Percentiles rank a stretch among this genome's conserved stretches.
Conservation (phyloP, 2,329 filamentous ascomycete genomes). For the Allantophomopsis cytisporea region DNA sequence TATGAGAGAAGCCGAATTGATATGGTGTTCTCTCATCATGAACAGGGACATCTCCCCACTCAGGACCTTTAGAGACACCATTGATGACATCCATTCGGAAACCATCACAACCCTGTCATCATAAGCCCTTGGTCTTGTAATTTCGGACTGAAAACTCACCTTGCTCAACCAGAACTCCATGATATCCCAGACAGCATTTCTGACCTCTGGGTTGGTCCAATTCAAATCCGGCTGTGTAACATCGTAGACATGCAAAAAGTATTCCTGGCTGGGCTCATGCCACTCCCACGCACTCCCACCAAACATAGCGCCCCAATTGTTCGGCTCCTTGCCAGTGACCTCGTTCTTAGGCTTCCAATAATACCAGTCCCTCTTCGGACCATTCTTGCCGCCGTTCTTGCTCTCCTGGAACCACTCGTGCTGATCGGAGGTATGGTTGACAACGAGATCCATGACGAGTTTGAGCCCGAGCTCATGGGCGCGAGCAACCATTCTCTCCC, state of each 20-base stretch:
- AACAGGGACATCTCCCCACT: constrained; percentile 43
- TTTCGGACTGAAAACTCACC: constrained; percentile 15
- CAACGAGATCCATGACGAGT: constrained; percentile 61
- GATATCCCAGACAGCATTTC: constrained; percentile 55
- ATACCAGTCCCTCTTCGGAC: constrained; percentile 46
- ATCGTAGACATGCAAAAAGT: constrained; percentile 66
- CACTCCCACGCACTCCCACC: constrained; percentile 53
- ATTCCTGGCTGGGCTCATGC: constrained; percentile 59
- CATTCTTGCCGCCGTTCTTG: constrained; percentile 27
- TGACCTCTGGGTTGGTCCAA: constrained; percentile 59
- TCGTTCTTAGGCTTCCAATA: constrained; percentile 48
- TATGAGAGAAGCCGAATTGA: constrained; percentile 40
- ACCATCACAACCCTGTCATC: constrained; percentile 39
- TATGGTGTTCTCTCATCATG: constrained; percentile 25
- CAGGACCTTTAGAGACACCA: constrained; percentile 51
- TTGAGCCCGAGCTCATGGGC: constrained; percentile 52
- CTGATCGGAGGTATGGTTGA: constrained; percentile 65
- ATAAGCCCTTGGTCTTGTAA: too few relatives aligned
- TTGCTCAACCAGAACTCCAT: constrained; percentile 71
- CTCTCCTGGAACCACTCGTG: constrained; percentile 52
- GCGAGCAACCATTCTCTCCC: constrained; percentile 45
- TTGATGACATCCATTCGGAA: constrained; percentile 69
- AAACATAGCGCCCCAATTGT: constrained; percentile 58
- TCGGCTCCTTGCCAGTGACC: constrained; percentile 46
- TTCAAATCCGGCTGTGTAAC: constrained; percentile 71